Evolutionary conservation across 164 flowering plant species (phyloP), one percentile per base, ranked within the genome.

Genomic region (Umbilicus rupestris): DNA sequence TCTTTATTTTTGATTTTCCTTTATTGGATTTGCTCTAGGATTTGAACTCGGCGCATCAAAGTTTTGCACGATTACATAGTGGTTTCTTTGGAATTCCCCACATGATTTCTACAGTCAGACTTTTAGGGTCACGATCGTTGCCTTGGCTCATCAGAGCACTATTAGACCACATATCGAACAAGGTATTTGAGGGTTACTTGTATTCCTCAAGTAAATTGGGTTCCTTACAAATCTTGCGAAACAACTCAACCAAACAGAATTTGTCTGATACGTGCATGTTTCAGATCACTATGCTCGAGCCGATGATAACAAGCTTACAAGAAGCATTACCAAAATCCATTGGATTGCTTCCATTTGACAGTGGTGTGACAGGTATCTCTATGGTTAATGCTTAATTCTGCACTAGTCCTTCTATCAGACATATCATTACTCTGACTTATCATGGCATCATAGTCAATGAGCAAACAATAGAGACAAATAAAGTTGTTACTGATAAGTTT

Each of bases 91-190:
- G 99, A 57, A 76, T 88, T 39, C 94, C 97, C 58, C 99, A 95
- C 78, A 84, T 95, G 83, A 80, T 83, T 74, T 77, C 96, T 59
- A 79, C 90, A 44, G 87, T 84, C 60, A 81, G 82, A 74, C 92
- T 95, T 70, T 81, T 95, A 46, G 97, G 97, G 39, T 75, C 92
- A n/a, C 84, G 96, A 74, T 95, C 99, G 59, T 78, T 95, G 78
- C 99, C 99, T 30, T 95, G 96, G 97, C 97, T 95, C 68, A 92
- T 95, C 67, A 80, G 99, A 65, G 97, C 93, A 35, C 80, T 95
- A 17, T 81, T 95, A 26, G 99, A 95, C 78, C 90, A 88, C 70
- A 78, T 95, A 73, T 87, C 97, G 71, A 87, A 81, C 47, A 94
- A 87, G 92, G 99, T 89, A 78, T 39, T 97, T 89, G 76, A 50